Percentiles rank a stretch among this genome's conserved stretches.
phyloP scores from a whole-genome alignment of 2,329 filamentous ascomycete species.

The Epichloe typhina region DNA sequence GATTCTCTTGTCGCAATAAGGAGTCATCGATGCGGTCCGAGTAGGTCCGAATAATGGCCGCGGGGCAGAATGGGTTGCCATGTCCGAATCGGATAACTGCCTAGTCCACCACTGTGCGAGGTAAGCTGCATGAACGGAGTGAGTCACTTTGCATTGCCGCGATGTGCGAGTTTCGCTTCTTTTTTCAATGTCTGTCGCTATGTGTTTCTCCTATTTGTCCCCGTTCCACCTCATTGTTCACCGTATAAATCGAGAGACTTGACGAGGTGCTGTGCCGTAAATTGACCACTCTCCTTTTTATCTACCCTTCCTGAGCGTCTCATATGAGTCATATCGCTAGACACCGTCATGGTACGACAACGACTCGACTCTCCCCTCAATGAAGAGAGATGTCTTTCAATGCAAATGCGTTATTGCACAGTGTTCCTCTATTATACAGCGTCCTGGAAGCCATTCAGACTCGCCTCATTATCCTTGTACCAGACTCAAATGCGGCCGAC shows the following conservation, averaged over 20 bases:
- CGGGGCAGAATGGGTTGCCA: neutral
- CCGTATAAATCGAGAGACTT: neutral
- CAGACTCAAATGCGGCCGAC: neutral
- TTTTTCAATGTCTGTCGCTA: neutral
- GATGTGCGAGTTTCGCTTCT: too few species aligned
- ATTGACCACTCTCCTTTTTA: too few species aligned
- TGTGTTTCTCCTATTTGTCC: neutral
- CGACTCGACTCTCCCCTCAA: too few species aligned
- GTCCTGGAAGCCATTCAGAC: neutral
- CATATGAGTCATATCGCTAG: too few species aligned
- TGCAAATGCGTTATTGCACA: too few species aligned
- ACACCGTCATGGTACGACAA: too few species aligned
- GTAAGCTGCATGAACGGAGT: neutral
- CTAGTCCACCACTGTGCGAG: neutral
- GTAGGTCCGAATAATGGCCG: neutral
- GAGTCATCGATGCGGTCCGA: slow-evolving; percentile 2
- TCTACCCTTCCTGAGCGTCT: too few species aligned
- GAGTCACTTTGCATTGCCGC: neutral
- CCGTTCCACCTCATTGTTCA: neutral
- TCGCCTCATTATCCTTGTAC: neutral
- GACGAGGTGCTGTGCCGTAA: too few species aligned
- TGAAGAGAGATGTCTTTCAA: too few species aligned
- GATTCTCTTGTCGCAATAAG: neutral
- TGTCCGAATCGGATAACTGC: slow-evolving; percentile 1
- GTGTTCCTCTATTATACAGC: too few species aligned